These are phyloP conservation scores for Coffea eugenioides DNA, from an alignment of 257 asterid genomes.

Conservation along the genomic window DNA sequence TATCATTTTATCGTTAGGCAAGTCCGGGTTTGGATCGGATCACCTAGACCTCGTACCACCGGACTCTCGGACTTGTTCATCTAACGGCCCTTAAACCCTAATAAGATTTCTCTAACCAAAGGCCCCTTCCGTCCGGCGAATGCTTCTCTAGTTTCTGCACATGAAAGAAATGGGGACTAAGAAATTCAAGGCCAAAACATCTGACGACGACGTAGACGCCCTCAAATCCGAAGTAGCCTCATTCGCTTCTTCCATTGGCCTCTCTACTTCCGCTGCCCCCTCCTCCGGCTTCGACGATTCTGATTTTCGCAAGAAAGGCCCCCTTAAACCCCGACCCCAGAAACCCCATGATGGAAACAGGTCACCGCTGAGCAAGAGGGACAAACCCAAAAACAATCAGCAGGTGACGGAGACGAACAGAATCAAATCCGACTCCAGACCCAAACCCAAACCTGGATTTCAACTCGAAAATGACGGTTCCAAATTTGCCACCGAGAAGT, in stretches of 20 bases:
- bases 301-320: constrained; percentile 76
- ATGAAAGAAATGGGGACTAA: constrained; percentile 14
- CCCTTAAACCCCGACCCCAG: constrained; percentile 28
- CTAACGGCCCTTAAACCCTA: neutral
- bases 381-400: constrained; percentile 10
- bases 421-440: constrained; percentile 11
- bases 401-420: neutral
- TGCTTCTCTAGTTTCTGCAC: too few relatives aligned
- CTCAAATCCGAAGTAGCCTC: constrained; percentile 71
- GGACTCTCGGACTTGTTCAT: neutral
- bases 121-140: neutral
- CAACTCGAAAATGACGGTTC: neutral
- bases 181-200: constrained; percentile 28
- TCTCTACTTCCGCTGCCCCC: constrained; percentile 36
- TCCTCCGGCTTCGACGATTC: constrained; percentile 80
- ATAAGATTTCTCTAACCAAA: neutral
- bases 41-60: neutral
- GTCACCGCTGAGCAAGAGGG: neutral
- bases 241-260: constrained; percentile 85
- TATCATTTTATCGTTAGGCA: neutral
- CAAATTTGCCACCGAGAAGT: constrained; percentile 22
- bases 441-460: constrained; percentile 17
- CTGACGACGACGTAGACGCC: constrained; percentile 34
- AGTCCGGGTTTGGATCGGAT: neutral
- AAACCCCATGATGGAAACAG: neutral